Evolutionary conservation across 192 early-diverging fungal species (phyloP).

Genomic region (Chytriomyces sp.): DNA sequence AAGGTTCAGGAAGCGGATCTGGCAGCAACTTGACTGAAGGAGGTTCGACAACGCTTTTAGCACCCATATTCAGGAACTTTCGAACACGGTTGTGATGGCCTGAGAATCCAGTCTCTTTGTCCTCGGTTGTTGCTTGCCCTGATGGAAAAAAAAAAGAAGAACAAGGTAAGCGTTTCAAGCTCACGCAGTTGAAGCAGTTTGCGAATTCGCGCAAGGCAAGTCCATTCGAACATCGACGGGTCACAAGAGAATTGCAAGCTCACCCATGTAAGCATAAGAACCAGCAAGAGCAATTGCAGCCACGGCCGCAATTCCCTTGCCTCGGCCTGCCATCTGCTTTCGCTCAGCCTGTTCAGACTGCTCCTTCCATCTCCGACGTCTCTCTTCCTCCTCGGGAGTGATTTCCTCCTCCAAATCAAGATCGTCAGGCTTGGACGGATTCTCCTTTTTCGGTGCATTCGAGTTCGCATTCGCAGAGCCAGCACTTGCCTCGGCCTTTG

Average conservation of each 20-base stretch:
- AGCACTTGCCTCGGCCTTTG: slow-evolving; percentile 15
- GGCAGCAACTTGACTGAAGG: slow-evolving; percentile 81
- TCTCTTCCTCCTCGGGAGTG: slow-evolving; percentile 47
- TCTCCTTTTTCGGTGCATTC: not conserved
- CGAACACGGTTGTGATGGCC: slow-evolving; percentile 46
- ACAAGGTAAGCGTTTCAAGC: no score
- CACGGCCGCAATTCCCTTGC: slow-evolving; percentile 13
- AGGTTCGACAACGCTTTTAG: slow-evolving; percentile 38
- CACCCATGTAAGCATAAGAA: slow-evolving; percentile 43
- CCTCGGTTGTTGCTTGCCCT: slow-evolving; percentile 42
- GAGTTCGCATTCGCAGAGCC: slow-evolving; percentile 13
- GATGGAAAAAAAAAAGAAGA: not conserved
- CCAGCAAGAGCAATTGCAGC: not conserved
- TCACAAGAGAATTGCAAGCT: not conserved
- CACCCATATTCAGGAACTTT: slow-evolving; percentile 38
- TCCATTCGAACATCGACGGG: no score
- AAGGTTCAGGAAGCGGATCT: slow-evolving; percentile 83
- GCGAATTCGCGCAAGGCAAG: no score
- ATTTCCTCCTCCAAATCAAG: slow-evolving; percentile 32
- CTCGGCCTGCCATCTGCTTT: slow-evolving; percentile 39
- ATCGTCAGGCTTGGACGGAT: not conserved
- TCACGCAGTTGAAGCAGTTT: no score
- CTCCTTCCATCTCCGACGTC: slow-evolving; percentile 42
- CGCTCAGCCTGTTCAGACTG: slow-evolving; percentile 44
- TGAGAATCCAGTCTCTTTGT: slow-evolving; percentile 35